Evolutionary conservation across 768 basidiomycete genomes (phyloP), one percentile per base, ranked within the genome.

Genomic region (Filobasidium wieringae): DNA sequence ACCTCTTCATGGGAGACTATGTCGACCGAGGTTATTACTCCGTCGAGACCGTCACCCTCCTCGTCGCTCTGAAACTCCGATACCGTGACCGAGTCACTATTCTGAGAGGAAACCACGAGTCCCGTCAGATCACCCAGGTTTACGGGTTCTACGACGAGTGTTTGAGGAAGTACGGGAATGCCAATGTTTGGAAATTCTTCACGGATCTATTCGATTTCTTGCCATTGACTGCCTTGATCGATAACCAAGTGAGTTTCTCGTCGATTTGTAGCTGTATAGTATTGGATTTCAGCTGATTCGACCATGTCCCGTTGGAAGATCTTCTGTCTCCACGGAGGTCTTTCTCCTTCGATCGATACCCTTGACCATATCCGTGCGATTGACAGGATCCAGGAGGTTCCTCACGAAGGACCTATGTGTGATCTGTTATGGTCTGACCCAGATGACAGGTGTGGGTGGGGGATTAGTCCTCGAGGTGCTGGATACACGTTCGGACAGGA

Each of bases 81-180:
- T 99, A 99, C 78, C 88, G 91, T 60, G 93, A 97, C 76, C 85
- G 91, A 55, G 88, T 97, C 67, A 97, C 95, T 56, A 91, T 99
- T 71, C 79, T 99, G 50, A 84, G 95, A 63, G 95, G 95, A 43
- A 97, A 99, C 76, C 95, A 99, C 79, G 95, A 99, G 76, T 90
- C 87, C 64, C 82, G 95, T 68, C 95, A 99, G 79, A 99, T 99
- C 79, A 99, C 95, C 24, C 95, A 99, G 75, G 95, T 99, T 19
- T 99, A 99, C 69, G 95, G 95, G 40, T 99, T 99, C 72, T 99
- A 99, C 76, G 95, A 99, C 79, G 95, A 99, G 76, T 99, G 95
- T 73, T 80, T 96, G 73, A 84, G 95, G 75, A 99, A 99, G 80
- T 99, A 99, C 77, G 95, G 95, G 53, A 97, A 96, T 77, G 92